phyloP scores from a whole-genome alignment of 371 early-diverging fungal species.

The Ordospora pajunii region DNA sequence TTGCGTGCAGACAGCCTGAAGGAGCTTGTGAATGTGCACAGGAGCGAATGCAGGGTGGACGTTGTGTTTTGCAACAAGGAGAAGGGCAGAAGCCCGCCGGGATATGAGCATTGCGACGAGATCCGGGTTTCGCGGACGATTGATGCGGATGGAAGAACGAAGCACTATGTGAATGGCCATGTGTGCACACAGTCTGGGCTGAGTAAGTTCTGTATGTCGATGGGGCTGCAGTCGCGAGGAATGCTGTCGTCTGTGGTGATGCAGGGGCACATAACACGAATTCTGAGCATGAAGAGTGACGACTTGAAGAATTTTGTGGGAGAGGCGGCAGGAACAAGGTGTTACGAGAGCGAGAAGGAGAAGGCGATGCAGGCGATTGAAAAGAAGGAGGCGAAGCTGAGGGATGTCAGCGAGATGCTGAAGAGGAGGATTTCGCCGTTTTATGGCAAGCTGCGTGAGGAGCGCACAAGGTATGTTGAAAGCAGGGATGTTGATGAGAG shows the following conservation, averaged over 20 bases:
- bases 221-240: slow-evolving; percentile 33
- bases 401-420: slow-evolving; percentile 75
- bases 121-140: slow-evolving; percentile 70
- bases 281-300: slow-evolving; percentile 91
- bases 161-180: slow-evolving; percentile 36
- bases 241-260: slow-evolving; percentile 63
- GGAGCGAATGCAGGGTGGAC: slow-evolving; percentile 71
- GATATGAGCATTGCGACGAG: slow-evolving; percentile 72
- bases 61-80: slow-evolving; percentile 85
- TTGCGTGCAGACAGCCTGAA: slow-evolving; percentile 30
- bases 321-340: slow-evolving; percentile 90
- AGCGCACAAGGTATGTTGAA: slow-evolving; percentile 77
- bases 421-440: slow-evolving; percentile 81
- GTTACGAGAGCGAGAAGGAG: slow-evolving; percentile 89
- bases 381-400: slow-evolving; percentile 85
- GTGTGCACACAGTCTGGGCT: slow-evolving; percentile 15
- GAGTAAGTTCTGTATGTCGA: slow-evolving; percentile 20
- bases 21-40: slow-evolving; percentile 50
- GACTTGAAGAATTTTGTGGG: slow-evolving; percentile 90
- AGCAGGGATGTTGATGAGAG: slow-evolving; percentile 58
- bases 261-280: slow-evolving; percentile 95
- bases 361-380: slow-evolving; percentile 80
- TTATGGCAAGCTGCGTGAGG: slow-evolving; percentile 73
- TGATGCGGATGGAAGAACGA: slow-evolving; percentile 35
- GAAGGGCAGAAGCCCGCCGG: slow-evolving; percentile 72